A percentile compares a stretch with the other conserved stretches of the same genome.
These are phyloP conservation scores for Leccinum uliginosum DNA, from an alignment of 768 basidiomycete species.

Conservation along the genomic window DNA sequence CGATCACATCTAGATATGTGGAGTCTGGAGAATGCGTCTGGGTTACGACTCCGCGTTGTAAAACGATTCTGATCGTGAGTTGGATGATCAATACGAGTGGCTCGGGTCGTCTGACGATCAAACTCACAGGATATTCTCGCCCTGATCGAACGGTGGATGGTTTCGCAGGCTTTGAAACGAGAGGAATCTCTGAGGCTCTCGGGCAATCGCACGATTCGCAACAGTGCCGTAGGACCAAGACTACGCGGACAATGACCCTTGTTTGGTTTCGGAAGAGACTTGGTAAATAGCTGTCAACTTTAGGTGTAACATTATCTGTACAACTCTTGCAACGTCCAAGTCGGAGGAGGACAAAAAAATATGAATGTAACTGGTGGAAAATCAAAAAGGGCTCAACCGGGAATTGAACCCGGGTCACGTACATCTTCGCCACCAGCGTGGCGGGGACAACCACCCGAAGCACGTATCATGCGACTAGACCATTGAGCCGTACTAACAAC, in stretches of 20 bases:
- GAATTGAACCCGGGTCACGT: constrained; percentile 37
- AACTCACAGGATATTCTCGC: constrained; percentile 24
- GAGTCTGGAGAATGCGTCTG: constrained; percentile 21
- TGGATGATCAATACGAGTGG: background rate
- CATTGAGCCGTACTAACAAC: constrained; percentile 31
- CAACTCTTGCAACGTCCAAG: too few species aligned
- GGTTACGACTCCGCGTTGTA: constrained; percentile 14
- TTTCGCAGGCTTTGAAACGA: constrained; percentile 19
- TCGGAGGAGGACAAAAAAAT: background rate
- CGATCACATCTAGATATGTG: constrained; percentile 8
- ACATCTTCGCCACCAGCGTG: constrained; percentile 21
- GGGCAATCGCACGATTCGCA: constrained; percentile 5
- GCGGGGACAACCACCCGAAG: constrained; percentile 25
- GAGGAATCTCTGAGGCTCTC: background rate
- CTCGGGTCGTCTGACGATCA: background rate
- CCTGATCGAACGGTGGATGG: constrained; percentile 26
- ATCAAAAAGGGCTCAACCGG: constrained; percentile 23
- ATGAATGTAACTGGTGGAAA: background rate
- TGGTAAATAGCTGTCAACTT: constrained; percentile 18
- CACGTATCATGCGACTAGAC: constrained; percentile 36
- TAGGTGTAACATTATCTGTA: background rate
- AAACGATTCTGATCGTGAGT: constrained; percentile 19
- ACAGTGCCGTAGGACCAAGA: constrained; percentile 25
- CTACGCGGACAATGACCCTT: constrained; percentile 7
- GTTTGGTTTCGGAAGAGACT: constrained; percentile 10